These are phyloP conservation scores for Protomyces gravidus DNA, from an alignment of 1,139 yeast species.

Conservation along the genomic window DNA sequence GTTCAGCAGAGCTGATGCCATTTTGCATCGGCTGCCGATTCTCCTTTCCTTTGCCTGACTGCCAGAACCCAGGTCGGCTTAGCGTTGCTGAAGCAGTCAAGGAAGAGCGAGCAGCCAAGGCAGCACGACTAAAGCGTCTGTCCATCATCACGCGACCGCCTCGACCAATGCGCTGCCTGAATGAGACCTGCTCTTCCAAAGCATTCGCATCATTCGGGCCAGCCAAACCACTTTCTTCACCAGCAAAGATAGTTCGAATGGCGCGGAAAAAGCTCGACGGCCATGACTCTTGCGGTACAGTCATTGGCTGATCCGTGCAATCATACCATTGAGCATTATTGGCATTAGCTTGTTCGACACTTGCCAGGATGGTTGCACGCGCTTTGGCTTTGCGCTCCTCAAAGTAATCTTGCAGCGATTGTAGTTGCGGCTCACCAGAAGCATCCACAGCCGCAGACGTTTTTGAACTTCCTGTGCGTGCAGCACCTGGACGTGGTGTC, in stretches of 20 bases:
- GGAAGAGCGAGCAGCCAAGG: conserved; percentile 13
- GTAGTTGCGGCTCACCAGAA: conserved; percentile 44
- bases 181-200: conserved; percentile 43
- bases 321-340: conserved; percentile 74
- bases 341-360: conserved; percentile 65
- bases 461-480: conserved; percentile 10
- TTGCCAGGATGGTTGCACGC: conserved; percentile 74
- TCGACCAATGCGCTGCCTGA: conserved; percentile 74
- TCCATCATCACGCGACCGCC: conserved; percentile 69
- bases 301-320: conserved; percentile 77
- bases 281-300: conserved; percentile 63
- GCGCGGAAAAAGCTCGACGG: conserved; percentile 40
- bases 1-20: background rate
- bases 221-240: conserved; percentile 34
- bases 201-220: conserved; percentile 35
- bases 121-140: conserved; percentile 51
- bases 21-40: background rate
- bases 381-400: conserved; percentile 74
- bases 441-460: conserved; percentile 14
- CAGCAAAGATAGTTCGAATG: conserved; percentile 15
- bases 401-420: conserved; percentile 71
- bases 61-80: background rate
- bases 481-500: conserved; percentile 20
- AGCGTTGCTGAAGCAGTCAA: background rate
- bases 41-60: conserved; percentile 4